These are phyloP conservation scores for Quercus wislizeni DNA, from an alignment of 306 rosid genomes.

Conservation along the genomic window DNA sequence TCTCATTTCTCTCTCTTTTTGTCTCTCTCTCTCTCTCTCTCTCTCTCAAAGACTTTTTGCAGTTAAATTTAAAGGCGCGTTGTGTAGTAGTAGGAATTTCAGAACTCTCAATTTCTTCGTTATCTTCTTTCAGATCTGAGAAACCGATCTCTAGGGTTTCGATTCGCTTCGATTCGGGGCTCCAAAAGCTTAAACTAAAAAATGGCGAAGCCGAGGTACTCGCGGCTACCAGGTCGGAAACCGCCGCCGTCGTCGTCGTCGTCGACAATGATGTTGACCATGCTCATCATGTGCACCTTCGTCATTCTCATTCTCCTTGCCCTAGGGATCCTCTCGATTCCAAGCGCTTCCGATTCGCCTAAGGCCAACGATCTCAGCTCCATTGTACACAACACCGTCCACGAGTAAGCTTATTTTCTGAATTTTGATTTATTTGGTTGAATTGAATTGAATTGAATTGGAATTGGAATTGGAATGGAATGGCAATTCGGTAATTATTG, in stretches of 20 bases:
- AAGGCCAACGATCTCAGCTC: conserved; percentile 87
- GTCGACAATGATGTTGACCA: conserved; percentile 50
- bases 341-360: conserved; percentile 48
- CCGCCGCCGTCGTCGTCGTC: conserved; percentile 39
- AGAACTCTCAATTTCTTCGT: no score
- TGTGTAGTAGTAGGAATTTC: no score
- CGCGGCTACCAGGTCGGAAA: conserved; percentile 64
- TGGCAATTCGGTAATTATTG: neutral
- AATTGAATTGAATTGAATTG: no score
- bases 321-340: conserved; percentile 87
- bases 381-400: conserved; percentile 47
- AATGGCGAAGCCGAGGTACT: conserved; percentile 69
- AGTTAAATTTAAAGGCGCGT: neutral
- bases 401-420: conserved; percentile 26
- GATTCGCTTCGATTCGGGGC: neutral
- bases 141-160: conserved; percentile 10
- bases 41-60: neutral
- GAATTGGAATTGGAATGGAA: no score
- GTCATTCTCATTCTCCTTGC: conserved; percentile 81
- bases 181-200: neutral
- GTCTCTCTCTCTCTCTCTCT: neutral
- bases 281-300: conserved; percentile 72
- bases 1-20: neutral
- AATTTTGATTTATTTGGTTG: neutral
- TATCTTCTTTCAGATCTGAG: neutral